Evolutionary conservation across 1,284 basidiomycete genomes (phyloP), one percentile per base, ranked within the genome.

Genomic region (Apiotrichum siamense): DNA sequence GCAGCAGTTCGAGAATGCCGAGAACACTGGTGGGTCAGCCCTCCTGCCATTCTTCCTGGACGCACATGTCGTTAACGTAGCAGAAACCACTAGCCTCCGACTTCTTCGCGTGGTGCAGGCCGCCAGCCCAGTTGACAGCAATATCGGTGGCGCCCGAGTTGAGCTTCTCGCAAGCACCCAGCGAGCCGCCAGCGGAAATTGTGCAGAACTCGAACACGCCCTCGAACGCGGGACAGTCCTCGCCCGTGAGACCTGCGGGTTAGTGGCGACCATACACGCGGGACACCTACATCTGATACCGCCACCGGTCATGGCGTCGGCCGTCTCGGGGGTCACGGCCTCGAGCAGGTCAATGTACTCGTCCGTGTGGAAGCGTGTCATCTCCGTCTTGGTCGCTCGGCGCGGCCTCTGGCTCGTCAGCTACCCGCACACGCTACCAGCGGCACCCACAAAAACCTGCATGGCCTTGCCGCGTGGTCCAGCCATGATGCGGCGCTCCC

Each of bases 71-170:
- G 74, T 98, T 97, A 72, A 96, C 84, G 76, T 97, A 97, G 79
- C 92, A 97, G 76, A 97, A 97, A 7, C 92, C 92, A 23, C 85
- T 88, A 0, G 94, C 94, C 75, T 97, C 93, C 47, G 87, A 82
- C 75, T 97, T 97, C 76, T 98, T 97, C 25, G 94, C 96, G 71
- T 98, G 94, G 76, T 98, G 94, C 11, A 97, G 79, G 1, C 94
- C 94, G 7, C 94, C 94, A 0, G 92, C 90, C 94, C 94, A 97
- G 75, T 97, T 97, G 64, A 97, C 90, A 0, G 87, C 87, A 50
- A 97, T 89, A 72, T 98, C 93, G 4, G 90, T 79, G 2, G 85
- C 79, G 1, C 92, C 92, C 13, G 82, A 81, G 52, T 88, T 82
- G 49, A 98, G 78, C 23, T 85, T 79, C 54, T 87, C 81, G 0